Evolutionary conservation across 768 basidiomycete species (phyloP).

Genomic region (Termitomyces sp.): DNA sequence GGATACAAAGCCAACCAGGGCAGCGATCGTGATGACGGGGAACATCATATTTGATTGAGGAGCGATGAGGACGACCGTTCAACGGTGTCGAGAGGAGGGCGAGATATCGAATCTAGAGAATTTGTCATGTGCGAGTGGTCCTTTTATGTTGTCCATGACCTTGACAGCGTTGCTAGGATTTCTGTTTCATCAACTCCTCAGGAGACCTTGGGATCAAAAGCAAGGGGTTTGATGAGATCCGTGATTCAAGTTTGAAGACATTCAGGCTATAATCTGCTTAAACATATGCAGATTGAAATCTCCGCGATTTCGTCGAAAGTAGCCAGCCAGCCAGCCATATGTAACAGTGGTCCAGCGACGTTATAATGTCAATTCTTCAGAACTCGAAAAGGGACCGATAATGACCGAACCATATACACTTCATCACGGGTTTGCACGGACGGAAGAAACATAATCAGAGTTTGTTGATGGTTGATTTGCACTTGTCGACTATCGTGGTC

Average conservation of each 20-base stretch:
- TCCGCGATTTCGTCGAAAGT: not conserved
- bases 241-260: not conserved
- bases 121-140: not conserved
- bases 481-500: not conserved
- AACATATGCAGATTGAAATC: not conserved
- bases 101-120: slow-evolving; percentile 20
- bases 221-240: not conserved
- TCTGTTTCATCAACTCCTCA: not conserved
- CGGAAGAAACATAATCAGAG: not conserved
- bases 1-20: slow-evolving; percentile 21
- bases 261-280: not conserved
- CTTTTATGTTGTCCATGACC: slow-evolving; percentile 9
- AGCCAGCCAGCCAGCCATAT: not conserved
- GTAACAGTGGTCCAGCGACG: not conserved
- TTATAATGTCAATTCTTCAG: not conserved
- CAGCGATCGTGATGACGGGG: slow-evolving; percentile 12
- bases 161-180: not conserved
- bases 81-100: slow-evolving; percentile 13
- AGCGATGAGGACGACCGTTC: slow-evolving; percentile 10
- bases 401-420: not conserved
- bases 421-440: not conserved
- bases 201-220: not conserved
- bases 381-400: not conserved
- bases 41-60: slow-evolving; percentile 15
- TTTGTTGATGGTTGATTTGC: not conserved